Percentiles rank a stretch among this genome's conserved stretches.
These are phyloP conservation scores for Dicorynia guianensis DNA, from an alignment of 306 rosid genomes.

Conservation along the genomic window DNA sequence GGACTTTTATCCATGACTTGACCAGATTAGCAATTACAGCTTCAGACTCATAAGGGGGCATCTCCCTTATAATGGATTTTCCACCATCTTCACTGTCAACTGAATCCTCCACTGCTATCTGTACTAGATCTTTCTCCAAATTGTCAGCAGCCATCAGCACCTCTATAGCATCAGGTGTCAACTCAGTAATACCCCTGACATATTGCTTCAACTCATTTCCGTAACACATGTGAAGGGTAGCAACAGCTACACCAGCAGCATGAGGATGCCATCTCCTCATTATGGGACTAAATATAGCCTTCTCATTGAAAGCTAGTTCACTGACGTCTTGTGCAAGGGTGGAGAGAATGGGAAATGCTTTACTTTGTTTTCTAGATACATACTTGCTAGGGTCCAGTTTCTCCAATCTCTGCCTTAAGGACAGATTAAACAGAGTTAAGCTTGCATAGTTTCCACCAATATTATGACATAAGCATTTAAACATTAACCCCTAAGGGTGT, in stretches of 20 bases:
- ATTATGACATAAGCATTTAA: constrained; percentile 19
- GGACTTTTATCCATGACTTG: constrained; percentile 79
- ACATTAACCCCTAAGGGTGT: background rate
- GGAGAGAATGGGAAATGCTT: constrained; percentile 57
- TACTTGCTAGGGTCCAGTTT: constrained; percentile 58
- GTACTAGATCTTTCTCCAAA: constrained; percentile 95
- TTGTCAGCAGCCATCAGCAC: constrained; percentile 89
- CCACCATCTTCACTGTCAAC: constrained; percentile 99
- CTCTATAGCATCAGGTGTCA: constrained; percentile 82
- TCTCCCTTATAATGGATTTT: constrained; percentile 85
- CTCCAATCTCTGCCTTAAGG: constrained; percentile 71
- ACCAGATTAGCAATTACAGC: constrained; percentile 68
- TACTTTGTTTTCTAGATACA: constrained; percentile 66
- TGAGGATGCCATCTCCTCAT: constrained; percentile 89
- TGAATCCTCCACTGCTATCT: constrained; percentile 92
- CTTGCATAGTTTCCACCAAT: constrained; percentile 23
- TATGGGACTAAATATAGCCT: constrained; percentile 77
- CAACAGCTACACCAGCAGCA: constrained; percentile 86
- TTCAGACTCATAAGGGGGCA: constrained; percentile 98
- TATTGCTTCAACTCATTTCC: constrained; percentile 81
- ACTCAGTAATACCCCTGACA: constrained; percentile 62
- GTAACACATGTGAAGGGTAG: constrained; percentile 88
- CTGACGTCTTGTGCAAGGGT: constrained; percentile 73
- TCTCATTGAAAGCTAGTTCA: constrained; percentile 78
- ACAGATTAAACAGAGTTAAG: constrained; percentile 55